Evolutionary conservation across 116 monocot genomes (phyloP), one percentile per base, ranked within the genome.

Genomic region (Cymodocea nodosa): DNA sequence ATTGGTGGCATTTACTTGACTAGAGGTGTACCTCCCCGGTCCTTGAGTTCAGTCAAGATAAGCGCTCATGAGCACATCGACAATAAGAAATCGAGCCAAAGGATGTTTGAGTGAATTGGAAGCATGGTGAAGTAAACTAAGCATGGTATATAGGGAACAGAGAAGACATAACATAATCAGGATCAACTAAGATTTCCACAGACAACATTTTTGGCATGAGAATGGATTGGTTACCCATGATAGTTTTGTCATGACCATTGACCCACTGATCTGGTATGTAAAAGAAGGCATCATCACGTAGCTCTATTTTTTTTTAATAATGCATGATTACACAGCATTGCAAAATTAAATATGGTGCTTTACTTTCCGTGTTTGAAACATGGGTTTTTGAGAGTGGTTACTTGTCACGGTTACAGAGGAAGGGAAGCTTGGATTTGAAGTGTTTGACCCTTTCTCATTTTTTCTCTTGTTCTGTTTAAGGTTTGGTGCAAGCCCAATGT

Each of bases 361-460:
- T 57, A 53, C 52, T 44, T 50, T 40, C 58, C 9, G 8, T 9
- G 56, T 56, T 64, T 40, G 72, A 72, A 72, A 40, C 61, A 62
- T 60, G 35, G 52, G 50, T 51, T n/a, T 51, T 49, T 50, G 68
- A 59, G 60, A 49, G 70, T 24, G 60, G 4, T 54, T 40, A 30
- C 19, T 36, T 60, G 14, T 60, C 60, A 51, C 70, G 60, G 5
- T 10, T 61, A 70, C 22, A 36, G 50, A 70, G 70, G 40, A 17
- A 49, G 58, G 73, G 59, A 73, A 73, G 59, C 66, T 73, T 65
- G 58, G 17, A 19, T 59, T 59, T 65, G 57, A 66, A 73, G 66
- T 20, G 16, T 59, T 73, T 73, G 66, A 73, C 65, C 57, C 18
- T 66, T n/a, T 65, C 24, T 18, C 15, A 15, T 6, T 36, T 37